phyloP scores from a whole-genome alignment of 257 asterid genomes.

The Solanum sejunctum region DNA sequence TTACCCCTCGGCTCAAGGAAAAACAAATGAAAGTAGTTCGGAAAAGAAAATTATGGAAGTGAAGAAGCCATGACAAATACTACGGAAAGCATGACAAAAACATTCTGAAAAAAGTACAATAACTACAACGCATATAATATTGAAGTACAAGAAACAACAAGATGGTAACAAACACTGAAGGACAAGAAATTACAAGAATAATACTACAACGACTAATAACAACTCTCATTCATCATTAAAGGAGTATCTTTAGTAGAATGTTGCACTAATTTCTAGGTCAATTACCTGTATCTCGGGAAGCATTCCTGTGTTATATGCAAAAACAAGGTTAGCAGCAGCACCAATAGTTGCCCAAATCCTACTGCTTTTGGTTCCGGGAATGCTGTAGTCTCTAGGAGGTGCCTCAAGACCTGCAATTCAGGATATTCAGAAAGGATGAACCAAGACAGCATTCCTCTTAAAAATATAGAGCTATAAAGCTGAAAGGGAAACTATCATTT shows the following conservation, averaged over 20 bases:
- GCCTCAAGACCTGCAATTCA: constrained; percentile 20
- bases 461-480: background rate
- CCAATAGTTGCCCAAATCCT: constrained; percentile 62
- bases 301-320: constrained; percentile 95
- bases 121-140: no score
- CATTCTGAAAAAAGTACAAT: no score
- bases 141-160: no score
- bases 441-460: background rate
- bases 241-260: background rate
- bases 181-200: no score
- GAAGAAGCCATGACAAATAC: no score
- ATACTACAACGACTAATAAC: no score
- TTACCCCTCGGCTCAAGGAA: no score
- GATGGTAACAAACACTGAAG: no score
- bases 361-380: constrained; percentile 38
- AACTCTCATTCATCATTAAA: background rate
- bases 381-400: constrained; percentile 49
- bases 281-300: constrained; percentile 86
- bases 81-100: no score
- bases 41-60: no score
- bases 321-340: constrained; percentile 78
- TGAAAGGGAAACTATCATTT: background rate
- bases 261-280: background rate
- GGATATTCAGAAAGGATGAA: background rate
- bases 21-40: no score